Percentiles rank a stretch among this genome's conserved stretches.
Conservation (phyloP, 768 basidiomycete species). For the Suillus decipiens region DNA sequence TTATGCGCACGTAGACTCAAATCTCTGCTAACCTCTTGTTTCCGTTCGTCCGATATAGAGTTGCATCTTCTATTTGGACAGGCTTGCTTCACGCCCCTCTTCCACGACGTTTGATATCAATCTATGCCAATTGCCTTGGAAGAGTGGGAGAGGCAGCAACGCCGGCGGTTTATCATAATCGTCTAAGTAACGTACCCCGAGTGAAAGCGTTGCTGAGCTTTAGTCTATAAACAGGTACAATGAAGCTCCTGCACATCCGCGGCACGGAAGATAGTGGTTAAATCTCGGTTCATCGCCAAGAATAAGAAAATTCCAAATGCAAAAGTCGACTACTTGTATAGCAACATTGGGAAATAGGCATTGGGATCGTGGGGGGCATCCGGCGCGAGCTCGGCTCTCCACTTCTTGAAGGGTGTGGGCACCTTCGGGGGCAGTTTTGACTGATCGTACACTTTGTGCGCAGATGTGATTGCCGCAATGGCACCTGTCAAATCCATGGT, state of each 20-base stretch:
- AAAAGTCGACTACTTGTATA: slow-evolving; percentile 49
- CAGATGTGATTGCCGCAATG: slow-evolving; percentile 62
- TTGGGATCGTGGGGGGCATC: slow-evolving; percentile 83
- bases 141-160: not conserved
- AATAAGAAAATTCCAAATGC: slow-evolving; percentile 4
- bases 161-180: not conserved
- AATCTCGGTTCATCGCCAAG: slow-evolving; percentile 17
- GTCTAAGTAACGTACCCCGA: not conserved
- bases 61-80: not conserved
- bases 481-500: slow-evolving; percentile 69
- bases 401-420: slow-evolving; percentile 68
- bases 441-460: slow-evolving; percentile 59
- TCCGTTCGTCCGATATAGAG: not conserved
- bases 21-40: too few relatives aligned
- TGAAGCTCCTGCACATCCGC: slow-evolving; percentile 2
- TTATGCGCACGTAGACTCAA: too few relatives aligned
- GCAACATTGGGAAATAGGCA: slow-evolving; percentile 82
- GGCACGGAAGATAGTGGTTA: slow-evolving; percentile 36
- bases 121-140: not conserved
- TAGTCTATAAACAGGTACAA: not conserved
- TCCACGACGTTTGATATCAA: not conserved
- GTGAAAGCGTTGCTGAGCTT: not conserved
- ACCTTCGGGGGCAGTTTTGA: slow-evolving; percentile 72
- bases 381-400: slow-evolving; percentile 70
- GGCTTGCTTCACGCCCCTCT: not conserved